phyloP scores from a whole-genome alignment of 2,329 filamentous ascomycete genomes.

The Colletotrichum tamarilloi region DNA sequence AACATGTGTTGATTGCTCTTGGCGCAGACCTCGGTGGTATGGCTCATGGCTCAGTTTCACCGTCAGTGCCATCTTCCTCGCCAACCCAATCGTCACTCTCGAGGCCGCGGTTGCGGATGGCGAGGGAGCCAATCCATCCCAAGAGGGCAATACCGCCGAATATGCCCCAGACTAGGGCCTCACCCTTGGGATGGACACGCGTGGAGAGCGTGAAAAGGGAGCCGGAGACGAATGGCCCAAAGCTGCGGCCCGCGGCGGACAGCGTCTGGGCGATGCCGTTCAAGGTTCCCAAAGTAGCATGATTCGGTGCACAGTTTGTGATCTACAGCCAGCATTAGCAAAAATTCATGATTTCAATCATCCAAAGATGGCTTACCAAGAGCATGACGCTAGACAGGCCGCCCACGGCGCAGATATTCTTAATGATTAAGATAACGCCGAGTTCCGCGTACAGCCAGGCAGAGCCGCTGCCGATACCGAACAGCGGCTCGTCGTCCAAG shows the following conservation, averaged over 20 bases:
- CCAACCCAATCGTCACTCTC: constrained; percentile 68
- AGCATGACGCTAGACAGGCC: constrained; percentile 90
- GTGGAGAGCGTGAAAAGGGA: constrained; percentile 85
- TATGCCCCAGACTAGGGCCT: constrained; percentile 85
- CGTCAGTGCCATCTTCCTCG: constrained; percentile 44
- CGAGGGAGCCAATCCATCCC: constrained; percentile 83
- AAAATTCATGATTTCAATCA: background rate
- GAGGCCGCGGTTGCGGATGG: constrained; percentile 73
- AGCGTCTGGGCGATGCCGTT: constrained; percentile 96
- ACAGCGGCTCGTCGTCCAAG: constrained; percentile 65
- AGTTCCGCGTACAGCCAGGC: constrained; percentile 83
- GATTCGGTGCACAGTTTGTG: constrained; percentile 90
- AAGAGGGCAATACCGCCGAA: constrained; percentile 86
- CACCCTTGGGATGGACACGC: constrained; percentile 80
- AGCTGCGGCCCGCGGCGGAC: constrained; percentile 87
- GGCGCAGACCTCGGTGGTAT: background rate
- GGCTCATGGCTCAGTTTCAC: constrained; percentile 35
- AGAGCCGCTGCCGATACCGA: constrained; percentile 71
- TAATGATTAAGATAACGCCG: constrained; percentile 83
- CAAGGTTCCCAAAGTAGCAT: constrained; percentile 86
- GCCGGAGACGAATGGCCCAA: constrained; percentile 90
- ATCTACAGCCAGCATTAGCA: constrained; percentile 65
- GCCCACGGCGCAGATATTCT: constrained; percentile 90
- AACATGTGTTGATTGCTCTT: background rate
- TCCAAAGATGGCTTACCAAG: constrained; percentile 68